Base-by-base conservation (phyloP, 2,329 filamentous ascomycete species). In the Escovopsis weberi region DNA sequence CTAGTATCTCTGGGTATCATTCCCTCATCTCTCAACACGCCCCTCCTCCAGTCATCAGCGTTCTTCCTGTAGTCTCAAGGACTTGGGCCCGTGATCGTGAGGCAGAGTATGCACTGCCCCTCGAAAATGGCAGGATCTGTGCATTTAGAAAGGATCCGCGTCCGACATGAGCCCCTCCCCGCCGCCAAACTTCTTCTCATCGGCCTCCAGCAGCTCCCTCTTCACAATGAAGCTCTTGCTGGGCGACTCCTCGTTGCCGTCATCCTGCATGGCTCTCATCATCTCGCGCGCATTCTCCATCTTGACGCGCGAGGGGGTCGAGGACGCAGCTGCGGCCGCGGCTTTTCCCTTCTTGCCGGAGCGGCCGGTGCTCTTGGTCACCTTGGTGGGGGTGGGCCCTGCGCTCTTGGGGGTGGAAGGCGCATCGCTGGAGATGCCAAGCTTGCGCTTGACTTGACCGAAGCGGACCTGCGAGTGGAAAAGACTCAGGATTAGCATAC, bases 391-490 rank as follows among this genome's bases (percentile, higher is more conserved):
- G 5, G 54, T 53, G 12, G 35, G 43, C 33, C 30, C 41, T 46
- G 54, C 59, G 47, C 56, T 60, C 43, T 48, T 40, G 1, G 51
- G 47, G 30, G 49, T 44, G 42, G 43, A 2, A 46, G 40, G 5
- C 2, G 48, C 38, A 5, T 59, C 57, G 45, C 52, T 53, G 33
- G 51, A 51, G 35, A 68, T 58, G 3, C 63, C 62, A 1, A 67
- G 56, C 55, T 70, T 69, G 38, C 59, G 57, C 54, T 67, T 72
- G 46, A 74, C 64, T 45, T 74, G 68, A 4, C 66, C 61, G 44
- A 67, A 74, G 38, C 70, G 67, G 34, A 64, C 61, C 60, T 68
- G 44, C 30, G 1, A 4, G 28, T 8, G 19, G 18, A 12, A 33
- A 23, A 40, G 3, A 37, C 26, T 26, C 32, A 38, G 40, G 15